phyloP scores from a whole-genome alignment of 2,329 filamentous ascomycete species.

The Epichloe hybrida region DNA sequence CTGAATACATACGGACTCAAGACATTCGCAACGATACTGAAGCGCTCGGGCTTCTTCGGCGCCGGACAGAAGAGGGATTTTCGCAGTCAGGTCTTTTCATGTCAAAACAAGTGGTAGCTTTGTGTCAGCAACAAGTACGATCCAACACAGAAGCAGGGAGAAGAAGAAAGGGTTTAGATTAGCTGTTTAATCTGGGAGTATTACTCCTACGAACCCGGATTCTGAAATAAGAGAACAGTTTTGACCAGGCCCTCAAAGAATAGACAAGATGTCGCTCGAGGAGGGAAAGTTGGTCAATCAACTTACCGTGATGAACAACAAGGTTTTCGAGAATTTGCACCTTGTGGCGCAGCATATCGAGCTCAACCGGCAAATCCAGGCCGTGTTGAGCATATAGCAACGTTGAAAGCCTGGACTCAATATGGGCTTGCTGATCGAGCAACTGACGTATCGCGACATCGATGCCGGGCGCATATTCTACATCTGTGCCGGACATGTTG shows the following conservation, averaged over 20 bases:
- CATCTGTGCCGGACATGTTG: constrained; percentile 6
- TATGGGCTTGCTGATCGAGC: constrained; percentile 39
- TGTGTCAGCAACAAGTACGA: constrained; percentile 2
- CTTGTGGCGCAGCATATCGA: constrained; percentile 43
- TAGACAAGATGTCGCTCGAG: neutral
- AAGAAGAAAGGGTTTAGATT: too few species aligned
- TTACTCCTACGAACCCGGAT: neutral
- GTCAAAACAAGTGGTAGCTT: neutral
- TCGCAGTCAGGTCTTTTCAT: constrained; percentile 15
- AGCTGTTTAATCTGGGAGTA: too few species aligned
- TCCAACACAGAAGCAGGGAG: neutral
- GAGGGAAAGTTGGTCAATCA: constrained; percentile 1
- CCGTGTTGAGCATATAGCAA: constrained; percentile 34
- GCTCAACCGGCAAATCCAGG: constrained; percentile 33
- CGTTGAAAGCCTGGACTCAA: constrained; percentile 35
- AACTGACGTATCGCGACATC: constrained; percentile 23
- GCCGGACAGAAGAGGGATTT: constrained; percentile 34
- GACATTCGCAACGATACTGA: constrained; percentile 46
- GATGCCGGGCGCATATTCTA: constrained; percentile 10
- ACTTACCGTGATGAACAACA: constrained; percentile 35
- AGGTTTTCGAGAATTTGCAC: constrained; percentile 34
- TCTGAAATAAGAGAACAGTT: constrained; percentile 1
- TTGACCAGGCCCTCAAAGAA: neutral
- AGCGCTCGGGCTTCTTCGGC: constrained; percentile 42
- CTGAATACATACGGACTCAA: constrained; percentile 36